Evolutionary conservation across 78 protist genomes (phyloP), one percentile per base, ranked within the genome.

Genomic region (Dictyostelium intermedium): DNA sequence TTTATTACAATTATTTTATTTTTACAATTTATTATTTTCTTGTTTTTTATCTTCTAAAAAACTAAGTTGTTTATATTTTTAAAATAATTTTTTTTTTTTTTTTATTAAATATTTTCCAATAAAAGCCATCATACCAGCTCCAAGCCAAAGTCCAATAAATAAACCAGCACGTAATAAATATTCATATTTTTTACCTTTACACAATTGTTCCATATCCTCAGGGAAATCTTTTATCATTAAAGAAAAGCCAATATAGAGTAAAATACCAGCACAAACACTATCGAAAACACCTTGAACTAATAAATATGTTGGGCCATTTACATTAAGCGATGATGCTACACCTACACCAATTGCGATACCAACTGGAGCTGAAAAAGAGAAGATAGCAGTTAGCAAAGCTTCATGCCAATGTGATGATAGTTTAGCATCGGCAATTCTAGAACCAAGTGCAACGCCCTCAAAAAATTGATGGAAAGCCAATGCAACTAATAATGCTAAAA

Each of bases 261-360:
- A 61, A 70, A 95, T 77, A 43, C 97, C 97, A 61, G 95, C 83
- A n/a, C 91, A 85, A 25, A 89, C 18, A 20, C 91, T 50, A 47
- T 77, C 91, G 82, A 95, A 78, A 39, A 91, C 37, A 25, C 97
- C 95, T 61, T 83, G 92, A 16, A 76, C 78, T 9, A 82, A 25
- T 27, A 77, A 27, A 56, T 83, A 87, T 32, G 61, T 20, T 3
- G 27, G 30, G 0, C 84, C 80, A 72, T 80, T 56, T 18, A 47
- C 72, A 39, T 53, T 72, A 43, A 87, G 39, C 6, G 23, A 3
- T 30, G 16, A 16, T 39, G 69, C 35, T 23, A 81, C 47, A 66
- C 96, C 89, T 13, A 93, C 60, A 30, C 97, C 97, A 83, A 95
- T 82, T 1, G 86, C 92, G 25, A 95, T 82, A 69, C 97, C 97